phyloP scores from a whole-genome alignment of 768 basidiomycete genomes.

The Suillus subalutaceus region DNA sequence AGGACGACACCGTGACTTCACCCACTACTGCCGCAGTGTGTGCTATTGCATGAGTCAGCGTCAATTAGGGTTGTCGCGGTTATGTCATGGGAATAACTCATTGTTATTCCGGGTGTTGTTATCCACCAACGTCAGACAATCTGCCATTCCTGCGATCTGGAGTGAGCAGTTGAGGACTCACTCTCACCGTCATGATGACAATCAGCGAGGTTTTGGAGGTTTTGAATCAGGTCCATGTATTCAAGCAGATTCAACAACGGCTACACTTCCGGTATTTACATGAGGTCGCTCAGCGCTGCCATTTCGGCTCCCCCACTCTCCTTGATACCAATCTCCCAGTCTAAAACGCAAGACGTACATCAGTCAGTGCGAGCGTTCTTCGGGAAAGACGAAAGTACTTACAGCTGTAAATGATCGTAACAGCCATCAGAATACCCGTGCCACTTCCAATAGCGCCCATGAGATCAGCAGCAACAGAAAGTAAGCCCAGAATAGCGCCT shows the following conservation, averaged over 20 bases:
- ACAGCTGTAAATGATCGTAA: conserved; percentile 94
- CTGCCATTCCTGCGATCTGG: conserved; percentile 97
- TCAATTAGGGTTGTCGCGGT: not conserved
- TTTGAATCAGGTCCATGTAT: not conserved
- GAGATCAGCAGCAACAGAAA: conserved; percentile 90
- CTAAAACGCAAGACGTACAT: conserved; percentile 38
- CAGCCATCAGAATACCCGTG: conserved; percentile 96
- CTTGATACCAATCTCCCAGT: conserved; percentile 90
- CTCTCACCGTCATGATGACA: not conserved
- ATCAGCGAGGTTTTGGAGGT: not conserved
- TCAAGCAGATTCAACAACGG: not conserved
- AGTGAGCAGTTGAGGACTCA: conserved; percentile 10
- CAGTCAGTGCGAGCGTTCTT: conserved; percentile 1
- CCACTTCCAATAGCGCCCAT: conserved; percentile 97
- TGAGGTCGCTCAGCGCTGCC: conserved; percentile 76
- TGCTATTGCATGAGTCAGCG: conserved; percentile 47
- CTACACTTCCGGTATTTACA: conserved; percentile 40
- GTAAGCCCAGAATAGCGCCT: conserved; percentile 91
- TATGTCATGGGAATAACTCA: conserved; percentile 40
- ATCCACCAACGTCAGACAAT: conserved; percentile 61
- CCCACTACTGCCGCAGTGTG: too few species aligned
- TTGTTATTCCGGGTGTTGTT: conserved; percentile 99
- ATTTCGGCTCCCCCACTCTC: conserved; percentile 86
- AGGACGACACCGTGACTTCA: conserved; percentile 80
- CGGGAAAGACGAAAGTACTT: conserved; percentile 3